Base-by-base conservation (phyloP, 2,329 filamentous ascomycete species). In the Cyphellophora europaea region DNA sequence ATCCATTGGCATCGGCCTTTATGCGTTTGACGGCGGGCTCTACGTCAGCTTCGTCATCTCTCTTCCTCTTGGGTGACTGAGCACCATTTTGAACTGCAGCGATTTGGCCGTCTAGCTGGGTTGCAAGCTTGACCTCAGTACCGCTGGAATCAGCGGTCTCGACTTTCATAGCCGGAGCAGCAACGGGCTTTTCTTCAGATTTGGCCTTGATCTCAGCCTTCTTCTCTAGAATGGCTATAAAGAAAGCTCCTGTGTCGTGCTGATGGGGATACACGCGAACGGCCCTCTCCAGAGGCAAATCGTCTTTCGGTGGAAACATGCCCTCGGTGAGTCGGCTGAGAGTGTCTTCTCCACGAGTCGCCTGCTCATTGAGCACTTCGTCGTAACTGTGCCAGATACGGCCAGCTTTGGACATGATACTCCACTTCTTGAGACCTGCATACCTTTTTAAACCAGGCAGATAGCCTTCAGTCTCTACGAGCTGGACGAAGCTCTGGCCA, bases 201-300 rank as follows among this genome's bases (percentile, higher is more conserved):
- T 74, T 82, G 6, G 79, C 81, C 55, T 74, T 82, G 56, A 93
- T 87, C 47, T 95, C 91, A 16, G 76, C 73, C 56, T 80, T 79
- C 71, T 98, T 98, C 66, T 95, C 83, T 12, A 98, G 64, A 1
- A 95, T 88, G 1, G 87, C 82, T 55, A 98, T 95, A 65, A 98
- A 98, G 70, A 98, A 98, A 14, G 82, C 89, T 37, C 91, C 91
- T 3, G 91, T 98, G 51, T 98, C 87, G 61, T 98, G 91, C 54
- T 87, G 72, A 58, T 98, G 91, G 19, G 88, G 84, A 57, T 96
- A 98, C 5, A 98, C 79, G 43, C 91, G 76, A 72, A 96, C 88
- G 61, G 89, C 95, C 41, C 82, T 76, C 51, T 95, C 84, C 12
- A 96, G 71, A 11, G 87, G 87, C 15, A 95, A 69, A 21, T 60